A percentile compares a stretch with the other conserved stretches of the same genome.
Conservation (phyloP, 1,284 basidiomycete genomes). For the Puccinia horiana region DNA sequence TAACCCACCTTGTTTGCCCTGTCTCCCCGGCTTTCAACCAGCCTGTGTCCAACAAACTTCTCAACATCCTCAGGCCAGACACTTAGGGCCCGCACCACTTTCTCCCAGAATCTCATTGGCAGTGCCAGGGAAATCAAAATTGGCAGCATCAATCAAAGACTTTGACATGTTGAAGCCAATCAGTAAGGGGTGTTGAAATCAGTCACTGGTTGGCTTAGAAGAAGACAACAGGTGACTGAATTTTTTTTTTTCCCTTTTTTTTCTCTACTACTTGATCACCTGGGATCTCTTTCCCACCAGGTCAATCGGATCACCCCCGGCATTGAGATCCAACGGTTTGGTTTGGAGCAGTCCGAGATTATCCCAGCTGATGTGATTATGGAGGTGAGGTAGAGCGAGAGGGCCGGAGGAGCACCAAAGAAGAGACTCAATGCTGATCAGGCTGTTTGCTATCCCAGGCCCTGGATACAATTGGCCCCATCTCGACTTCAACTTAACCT, state of each 20-base stretch:
- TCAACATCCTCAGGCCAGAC: slow-evolving; percentile 35
- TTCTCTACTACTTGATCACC: slow-evolving; percentile 99
- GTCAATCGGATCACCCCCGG: slow-evolving; percentile 15
- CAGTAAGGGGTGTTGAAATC: slow-evolving; percentile 94
- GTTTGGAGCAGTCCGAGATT: not conserved
- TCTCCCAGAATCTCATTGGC: slow-evolving; percentile 84
- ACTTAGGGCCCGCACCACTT: slow-evolving; percentile 64
- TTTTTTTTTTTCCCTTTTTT: slow-evolving; percentile 97
- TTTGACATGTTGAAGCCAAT: slow-evolving; percentile 99
- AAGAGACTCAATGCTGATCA: not conserved
- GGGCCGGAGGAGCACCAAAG: not conserved
- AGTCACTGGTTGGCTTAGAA: slow-evolving; percentile 98
- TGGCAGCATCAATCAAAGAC: slow-evolving; percentile 92
- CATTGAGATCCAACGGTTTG: slow-evolving; percentile 3
- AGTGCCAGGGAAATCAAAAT: slow-evolving; percentile 74
- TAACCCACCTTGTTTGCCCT: slow-evolving; percentile 39
- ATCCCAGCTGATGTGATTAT: slow-evolving; percentile 38
- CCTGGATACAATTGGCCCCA: slow-evolving; percentile 35
- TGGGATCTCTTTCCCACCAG: slow-evolving; percentile 95
- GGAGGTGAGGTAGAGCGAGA: slow-evolving; percentile 7
- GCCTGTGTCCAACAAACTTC: not conserved
- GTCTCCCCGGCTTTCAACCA: slow-evolving; percentile 7
- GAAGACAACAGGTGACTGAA: slow-evolving; percentile 96
- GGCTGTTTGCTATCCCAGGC: not conserved
- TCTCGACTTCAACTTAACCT: slow-evolving; percentile 58